phyloP scores from a whole-genome alignment of 2,329 filamentous ascomycete species.

The Epichloe amarillans region DNA sequence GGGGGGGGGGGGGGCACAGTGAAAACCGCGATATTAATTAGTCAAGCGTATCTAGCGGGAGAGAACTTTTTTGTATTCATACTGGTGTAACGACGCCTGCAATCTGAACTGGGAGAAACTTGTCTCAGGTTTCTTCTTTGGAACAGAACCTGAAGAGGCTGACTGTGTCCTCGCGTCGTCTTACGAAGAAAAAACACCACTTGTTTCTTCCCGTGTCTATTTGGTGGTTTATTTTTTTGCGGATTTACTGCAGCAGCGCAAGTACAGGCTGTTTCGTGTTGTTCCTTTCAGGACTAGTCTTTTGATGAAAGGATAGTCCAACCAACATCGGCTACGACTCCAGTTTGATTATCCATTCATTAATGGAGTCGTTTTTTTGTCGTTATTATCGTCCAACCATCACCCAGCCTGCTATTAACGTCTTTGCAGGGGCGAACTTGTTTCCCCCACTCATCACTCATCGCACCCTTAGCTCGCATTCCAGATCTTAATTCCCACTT shows the following conservation, averaged over 20 bases:
- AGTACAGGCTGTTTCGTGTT: neutral
- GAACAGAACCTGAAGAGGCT: slow-evolving; percentile 14
- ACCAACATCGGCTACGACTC: neutral
- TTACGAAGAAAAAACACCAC: neutral
- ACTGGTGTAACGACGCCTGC: neutral
- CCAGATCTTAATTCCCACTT: too few relatives aligned
- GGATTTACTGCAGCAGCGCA: slow-evolving; percentile 5
- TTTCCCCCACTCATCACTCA: neutral
- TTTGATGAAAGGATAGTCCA: neutral
- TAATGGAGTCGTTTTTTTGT: neutral
- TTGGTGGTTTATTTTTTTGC: too few relatives aligned
- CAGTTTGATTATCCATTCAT: neutral
- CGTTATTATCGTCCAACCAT: neutral
- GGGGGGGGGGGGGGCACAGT: too few relatives aligned
- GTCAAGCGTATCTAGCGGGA: neutral
- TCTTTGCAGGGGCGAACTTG: neutral
- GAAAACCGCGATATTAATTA: neutral
- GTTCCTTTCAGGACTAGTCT: neutral
- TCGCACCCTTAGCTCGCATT: neutral
- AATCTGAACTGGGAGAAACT: slow-evolving; percentile 9
- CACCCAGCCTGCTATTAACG: neutral
- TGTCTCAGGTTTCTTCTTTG: slow-evolving; percentile 18
- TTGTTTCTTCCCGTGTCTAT: neutral
- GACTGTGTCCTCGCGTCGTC: slow-evolving; percentile 2
- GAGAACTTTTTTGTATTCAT: neutral